A percentile compares a stretch with the other conserved stretches of the same genome.
These are phyloP conservation scores for Trichoderma asperelloides DNA, from an alignment of 495 filamentous ascomycete genomes.

Conservation along the genomic window DNA sequence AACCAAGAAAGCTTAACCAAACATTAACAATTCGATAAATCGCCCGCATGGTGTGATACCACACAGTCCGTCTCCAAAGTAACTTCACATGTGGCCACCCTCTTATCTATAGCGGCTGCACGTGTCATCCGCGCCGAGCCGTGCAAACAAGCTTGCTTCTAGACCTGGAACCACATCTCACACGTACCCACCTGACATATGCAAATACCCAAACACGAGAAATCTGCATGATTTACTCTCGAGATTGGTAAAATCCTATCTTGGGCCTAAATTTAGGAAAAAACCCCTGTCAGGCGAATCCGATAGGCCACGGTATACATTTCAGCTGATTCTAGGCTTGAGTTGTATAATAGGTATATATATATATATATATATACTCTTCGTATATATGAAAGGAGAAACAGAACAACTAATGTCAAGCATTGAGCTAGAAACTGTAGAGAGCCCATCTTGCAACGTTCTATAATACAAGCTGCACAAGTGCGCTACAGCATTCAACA, in stretches of 20 bases:
- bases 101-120: not conserved
- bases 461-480: not conserved
- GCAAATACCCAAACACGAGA: not conserved
- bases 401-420: too few species aligned
- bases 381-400: too few species aligned
- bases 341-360: not conserved
- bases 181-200: not conserved
- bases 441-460: not conserved
- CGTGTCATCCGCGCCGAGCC: conserved; percentile 7
- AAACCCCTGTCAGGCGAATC: not conserved
- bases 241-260: not conserved
- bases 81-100: not conserved
- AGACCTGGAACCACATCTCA: not conserved
- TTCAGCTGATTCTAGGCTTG: not conserved
- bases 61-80: not conserved
- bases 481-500: not conserved
- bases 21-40: not conserved
- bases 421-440: too few species aligned
- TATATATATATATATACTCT: too few species aligned
- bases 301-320: not conserved
- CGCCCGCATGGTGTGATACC: not conserved
- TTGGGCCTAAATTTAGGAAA: not conserved
- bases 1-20: not conserved
- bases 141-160: not conserved
- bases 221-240: not conserved